Conservation (phyloP, 2,329 filamentous ascomycete species). For the Venturia asperata region DNA sequence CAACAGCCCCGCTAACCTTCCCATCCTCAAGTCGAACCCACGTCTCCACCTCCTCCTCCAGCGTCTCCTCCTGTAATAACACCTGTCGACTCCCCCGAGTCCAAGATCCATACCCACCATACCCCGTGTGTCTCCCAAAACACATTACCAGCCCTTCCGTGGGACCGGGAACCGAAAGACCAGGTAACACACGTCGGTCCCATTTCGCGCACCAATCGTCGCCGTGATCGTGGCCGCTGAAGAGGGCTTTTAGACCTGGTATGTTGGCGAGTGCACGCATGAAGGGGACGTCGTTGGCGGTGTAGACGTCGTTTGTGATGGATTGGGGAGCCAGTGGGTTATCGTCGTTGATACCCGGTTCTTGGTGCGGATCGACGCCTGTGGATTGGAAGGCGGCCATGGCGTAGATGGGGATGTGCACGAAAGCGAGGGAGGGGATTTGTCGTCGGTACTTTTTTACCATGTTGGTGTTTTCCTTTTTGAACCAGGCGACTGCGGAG, state of each 20-base stretch:
- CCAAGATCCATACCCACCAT: slow-evolving; percentile 62
- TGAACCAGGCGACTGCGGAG: slow-evolving; percentile 42
- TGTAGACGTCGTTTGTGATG: slow-evolving; percentile 36
- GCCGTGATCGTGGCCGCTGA: slow-evolving; percentile 59
- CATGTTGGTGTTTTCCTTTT: slow-evolving; percentile 28
- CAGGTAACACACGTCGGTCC: slow-evolving; percentile 27
- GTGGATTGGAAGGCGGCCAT: slow-evolving; percentile 37
- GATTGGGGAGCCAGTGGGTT: slow-evolving; percentile 35
- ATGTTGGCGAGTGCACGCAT: slow-evolving; percentile 54
- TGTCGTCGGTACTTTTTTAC: slow-evolving; percentile 27
- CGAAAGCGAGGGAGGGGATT: slow-evolving; percentile 48
- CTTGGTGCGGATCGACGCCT: slow-evolving; percentile 37
- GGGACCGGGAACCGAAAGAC: slow-evolving; percentile 31
- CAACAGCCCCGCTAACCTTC: slow-evolving; percentile 44
- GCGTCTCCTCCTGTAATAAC: slow-evolving; percentile 38
- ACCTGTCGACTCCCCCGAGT: slow-evolving; percentile 55
- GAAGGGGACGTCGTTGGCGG: slow-evolving; percentile 51
- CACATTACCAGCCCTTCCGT: slow-evolving; percentile 44
- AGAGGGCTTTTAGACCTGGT: slow-evolving; percentile 49
- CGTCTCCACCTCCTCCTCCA: slow-evolving; percentile 45
- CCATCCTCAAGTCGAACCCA: slow-evolving; percentile 57
- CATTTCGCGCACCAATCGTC: slow-evolving; percentile 42
- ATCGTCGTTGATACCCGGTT: slow-evolving; percentile 44
- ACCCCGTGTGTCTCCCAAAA: slow-evolving; percentile 60
- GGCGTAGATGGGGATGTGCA: slow-evolving; percentile 47